Evolutionary conservation across 352 stramenopile species (phyloP).

Genomic region (Globisporangium paroecandrum): DNA sequence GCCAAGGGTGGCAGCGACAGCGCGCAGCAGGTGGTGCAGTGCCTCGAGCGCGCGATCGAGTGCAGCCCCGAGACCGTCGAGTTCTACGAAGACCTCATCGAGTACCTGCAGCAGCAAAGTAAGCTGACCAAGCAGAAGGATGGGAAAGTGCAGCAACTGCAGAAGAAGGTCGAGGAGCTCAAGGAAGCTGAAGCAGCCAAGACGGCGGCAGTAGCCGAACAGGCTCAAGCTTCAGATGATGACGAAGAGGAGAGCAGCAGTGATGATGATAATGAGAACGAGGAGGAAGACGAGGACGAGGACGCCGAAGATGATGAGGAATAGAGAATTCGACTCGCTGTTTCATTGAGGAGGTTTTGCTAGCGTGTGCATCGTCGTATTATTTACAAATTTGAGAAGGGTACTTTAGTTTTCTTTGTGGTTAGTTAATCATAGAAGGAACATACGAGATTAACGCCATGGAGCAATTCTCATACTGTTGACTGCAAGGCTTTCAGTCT

Average conservation of each 20-base stretch:
- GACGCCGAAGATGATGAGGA: not conserved
- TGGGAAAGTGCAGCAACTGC: constrained; percentile 20
- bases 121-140: constrained; percentile 21
- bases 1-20: constrained; percentile 27
- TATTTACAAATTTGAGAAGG: not conserved
- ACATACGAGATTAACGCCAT: not conserved
- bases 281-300: constrained; percentile 7
- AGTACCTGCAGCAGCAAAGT: constrained; percentile 32
- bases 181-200: not conserved
- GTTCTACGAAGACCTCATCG: constrained; percentile 50
- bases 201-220: not conserved
- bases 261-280: constrained; percentile 3
- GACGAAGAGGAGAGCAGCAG: not conserved
- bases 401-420: not conserved
- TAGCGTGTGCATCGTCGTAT: not conserved
- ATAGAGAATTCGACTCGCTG: not conserved
- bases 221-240: constrained; percentile 2
- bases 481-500: not conserved
- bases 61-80: constrained; percentile 37
- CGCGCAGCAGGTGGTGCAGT: constrained; percentile 9
- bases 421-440: not conserved
- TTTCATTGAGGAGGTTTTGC: not conserved
- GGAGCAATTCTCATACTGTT: not conserved
- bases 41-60: constrained; percentile 41
- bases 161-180: constrained; percentile 6